Evolutionary conservation across 2,329 filamentous ascomycete genomes (phyloP).

Genomic region (Cercospora sp.): DNA sequence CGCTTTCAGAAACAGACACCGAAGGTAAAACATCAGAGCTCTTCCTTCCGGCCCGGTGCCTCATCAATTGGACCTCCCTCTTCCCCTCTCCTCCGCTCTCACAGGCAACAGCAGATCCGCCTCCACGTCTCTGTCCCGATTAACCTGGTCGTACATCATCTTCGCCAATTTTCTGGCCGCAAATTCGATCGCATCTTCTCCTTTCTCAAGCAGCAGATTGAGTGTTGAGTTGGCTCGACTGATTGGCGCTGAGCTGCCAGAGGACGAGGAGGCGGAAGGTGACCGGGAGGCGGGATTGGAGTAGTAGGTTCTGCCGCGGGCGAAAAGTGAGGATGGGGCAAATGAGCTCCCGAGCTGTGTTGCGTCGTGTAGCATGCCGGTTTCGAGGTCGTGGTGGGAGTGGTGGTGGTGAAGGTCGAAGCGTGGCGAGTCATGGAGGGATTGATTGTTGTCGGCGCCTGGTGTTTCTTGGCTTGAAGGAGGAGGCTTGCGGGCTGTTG

Average conservation of each 20-base stretch:
- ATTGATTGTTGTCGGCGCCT: not conserved
- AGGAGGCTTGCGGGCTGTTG: not conserved
- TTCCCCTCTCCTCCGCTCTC: slow-evolving; percentile 15
- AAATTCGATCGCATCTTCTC: slow-evolving; percentile 27
- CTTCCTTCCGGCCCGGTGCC: not conserved
- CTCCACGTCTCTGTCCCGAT: slow-evolving; percentile 21
- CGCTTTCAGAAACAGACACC: not conserved
- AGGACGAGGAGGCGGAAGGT: not conserved
- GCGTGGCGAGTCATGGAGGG: not conserved
- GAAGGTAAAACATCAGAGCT: not conserved
- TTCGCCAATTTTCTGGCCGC: slow-evolving; percentile 25
- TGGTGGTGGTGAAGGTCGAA: not conserved
- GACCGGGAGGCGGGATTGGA: not conserved
- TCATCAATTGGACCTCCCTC: not conserved
- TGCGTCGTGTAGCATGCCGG: not conserved
- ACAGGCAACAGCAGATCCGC: slow-evolving; percentile 33
- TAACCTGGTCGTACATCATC: slow-evolving; percentile 27
- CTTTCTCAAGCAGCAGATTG: slow-evolving; percentile 19
- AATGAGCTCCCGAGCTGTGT: not conserved
- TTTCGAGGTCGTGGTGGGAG: slow-evolving; percentile 1
- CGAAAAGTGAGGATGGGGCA: not conserved
- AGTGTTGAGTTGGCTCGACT: not conserved
- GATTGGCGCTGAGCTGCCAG: not conserved
- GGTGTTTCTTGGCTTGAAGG: not conserved
- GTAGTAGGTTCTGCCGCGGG: not conserved